Conservation (phyloP, 2,329 filamentous ascomycete species). For the Diplodia intermedia region DNA sequence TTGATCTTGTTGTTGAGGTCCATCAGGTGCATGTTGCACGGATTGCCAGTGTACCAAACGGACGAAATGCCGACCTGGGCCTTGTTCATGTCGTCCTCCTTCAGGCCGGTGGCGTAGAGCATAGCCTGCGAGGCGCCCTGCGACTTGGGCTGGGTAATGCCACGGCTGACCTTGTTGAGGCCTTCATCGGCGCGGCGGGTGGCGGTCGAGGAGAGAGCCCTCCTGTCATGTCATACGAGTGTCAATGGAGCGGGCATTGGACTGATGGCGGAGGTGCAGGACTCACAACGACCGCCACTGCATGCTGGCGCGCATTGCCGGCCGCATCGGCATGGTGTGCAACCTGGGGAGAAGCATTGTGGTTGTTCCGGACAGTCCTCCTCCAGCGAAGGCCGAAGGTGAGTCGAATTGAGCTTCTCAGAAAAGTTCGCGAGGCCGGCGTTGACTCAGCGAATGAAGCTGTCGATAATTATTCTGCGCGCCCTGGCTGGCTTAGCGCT, state of each 20-base stretch:
- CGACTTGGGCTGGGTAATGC: conserved; percentile 95
- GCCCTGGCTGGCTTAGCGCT: conserved; percentile 27
- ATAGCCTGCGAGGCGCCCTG: conserved; percentile 99
- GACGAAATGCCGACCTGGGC: conserved; percentile 97
- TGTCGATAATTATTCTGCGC: conserved; percentile 28
- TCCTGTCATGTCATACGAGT: conserved; percentile 12
- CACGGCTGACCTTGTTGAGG: conserved; percentile 78
- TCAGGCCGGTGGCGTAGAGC: conserved; percentile 93
- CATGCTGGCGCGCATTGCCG: conserved; percentile 24
- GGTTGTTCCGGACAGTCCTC: not conserved
- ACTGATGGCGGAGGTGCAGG: not conserved
- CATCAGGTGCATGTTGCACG: conserved; percentile 98
- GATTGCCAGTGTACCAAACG: conserved; percentile 97
- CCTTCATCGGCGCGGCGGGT: conserved; percentile 44
- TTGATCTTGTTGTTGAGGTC: conserved; percentile 83
- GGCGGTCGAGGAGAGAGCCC: conserved; percentile 36
- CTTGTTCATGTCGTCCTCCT: conserved; percentile 88
- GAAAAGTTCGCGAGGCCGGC: conserved; percentile 23
- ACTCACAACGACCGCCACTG: conserved; percentile 31
- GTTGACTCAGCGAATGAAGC: conserved; percentile 31
- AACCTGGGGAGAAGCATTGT: conserved; percentile 31
- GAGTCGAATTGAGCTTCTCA: conserved; percentile 27
- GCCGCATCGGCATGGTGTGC: conserved; percentile 19
- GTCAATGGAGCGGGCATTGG: conserved; percentile 19
- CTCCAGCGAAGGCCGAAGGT: conserved; percentile 2